These are phyloP conservation scores for Aspergillus coremiiformis DNA, from an alignment of 495 filamentous ascomycete species.

Conservation along the genomic window DNA sequence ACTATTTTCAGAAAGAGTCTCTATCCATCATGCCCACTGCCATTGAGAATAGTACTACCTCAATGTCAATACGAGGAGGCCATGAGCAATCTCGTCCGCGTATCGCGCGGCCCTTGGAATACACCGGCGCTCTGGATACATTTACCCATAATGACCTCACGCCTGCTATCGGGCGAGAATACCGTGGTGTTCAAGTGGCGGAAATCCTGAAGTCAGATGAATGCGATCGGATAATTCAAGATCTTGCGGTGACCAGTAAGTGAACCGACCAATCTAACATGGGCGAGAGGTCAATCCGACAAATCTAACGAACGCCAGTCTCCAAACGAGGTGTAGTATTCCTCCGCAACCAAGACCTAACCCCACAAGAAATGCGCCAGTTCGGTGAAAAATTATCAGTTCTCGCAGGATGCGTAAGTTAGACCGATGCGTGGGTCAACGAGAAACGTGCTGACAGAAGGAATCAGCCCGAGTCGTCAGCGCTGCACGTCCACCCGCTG, in stretches of 20 bases:
- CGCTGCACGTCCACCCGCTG: conserved; percentile 62
- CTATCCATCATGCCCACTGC: conserved; percentile 12
- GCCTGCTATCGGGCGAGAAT: conserved; percentile 57
- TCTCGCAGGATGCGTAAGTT: conserved; percentile 43
- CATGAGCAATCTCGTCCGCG: conserved; percentile 15
- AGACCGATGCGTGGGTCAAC: too few species aligned
- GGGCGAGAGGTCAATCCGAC: not conserved
- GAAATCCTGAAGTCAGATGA: conserved; percentile 45
- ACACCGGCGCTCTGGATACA: conserved; percentile 44
- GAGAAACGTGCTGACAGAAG: conserved; percentile 13
- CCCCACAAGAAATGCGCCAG: conserved; percentile 40
- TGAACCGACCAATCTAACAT: not conserved
- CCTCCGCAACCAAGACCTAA: conserved; percentile 59
- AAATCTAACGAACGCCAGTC: conserved; percentile 34
- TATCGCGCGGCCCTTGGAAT: conserved; percentile 30
- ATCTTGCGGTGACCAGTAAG: conserved; percentile 52
- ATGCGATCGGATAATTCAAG: conserved; percentile 45
- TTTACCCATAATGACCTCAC: conserved; percentile 50
- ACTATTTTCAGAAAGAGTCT: not conserved
- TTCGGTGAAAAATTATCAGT: conserved; percentile 18
- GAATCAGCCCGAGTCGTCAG: conserved; percentile 48
- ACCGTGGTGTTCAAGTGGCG: conserved; percentile 42
- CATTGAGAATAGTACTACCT: conserved; percentile 1
- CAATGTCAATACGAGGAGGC: conserved; percentile 17
- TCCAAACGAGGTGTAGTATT: conserved; percentile 68